A percentile compares a stretch with the other conserved stretches of the same genome.
These are phyloP conservation scores for Stevia rebaudiana DNA, from an alignment of 140 eudicot species.

Conservation along the genomic window DNA sequence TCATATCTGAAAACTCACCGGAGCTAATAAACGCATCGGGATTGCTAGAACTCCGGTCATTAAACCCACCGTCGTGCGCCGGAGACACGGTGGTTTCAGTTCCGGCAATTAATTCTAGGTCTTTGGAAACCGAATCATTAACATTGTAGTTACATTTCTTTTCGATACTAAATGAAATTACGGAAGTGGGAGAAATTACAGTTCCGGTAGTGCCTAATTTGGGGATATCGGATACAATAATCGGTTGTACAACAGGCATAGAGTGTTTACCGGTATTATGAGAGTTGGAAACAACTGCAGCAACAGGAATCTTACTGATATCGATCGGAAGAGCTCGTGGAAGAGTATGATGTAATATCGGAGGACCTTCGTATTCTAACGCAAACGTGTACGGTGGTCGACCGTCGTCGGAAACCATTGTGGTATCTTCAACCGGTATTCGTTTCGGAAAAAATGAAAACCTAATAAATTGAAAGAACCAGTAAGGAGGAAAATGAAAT, in stretches of 20 bases:
- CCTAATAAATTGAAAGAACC: not conserved
- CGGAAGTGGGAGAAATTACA: conserved; percentile 72
- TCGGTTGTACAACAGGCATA: conserved; percentile 82
- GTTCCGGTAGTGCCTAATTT: conserved; percentile 42
- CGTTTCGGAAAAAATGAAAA: not conserved
- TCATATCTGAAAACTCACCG: conserved; percentile 56
- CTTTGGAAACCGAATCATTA: conserved; percentile 43
- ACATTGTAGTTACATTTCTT: conserved; percentile 14
- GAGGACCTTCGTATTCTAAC: conserved; percentile 81
- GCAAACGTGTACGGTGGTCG: conserved; percentile 67
- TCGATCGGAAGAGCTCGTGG: conserved; percentile 84
- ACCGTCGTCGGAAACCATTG: conserved; percentile 34
- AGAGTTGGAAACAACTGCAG: conserved; percentile 42
- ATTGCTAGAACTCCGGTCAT: too few species aligned
- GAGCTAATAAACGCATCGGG: conserved; percentile 35
- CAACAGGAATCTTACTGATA: conserved; percentile 75
- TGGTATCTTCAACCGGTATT: too few species aligned
- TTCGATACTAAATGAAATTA: conserved; percentile 38
- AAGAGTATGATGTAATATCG: conserved; percentile 48
- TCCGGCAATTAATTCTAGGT: conserved; percentile 29
- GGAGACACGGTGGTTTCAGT: conserved; percentile 58
- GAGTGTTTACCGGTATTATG: conserved; percentile 33
- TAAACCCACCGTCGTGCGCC: conserved; percentile 35
- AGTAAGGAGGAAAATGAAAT: not conserved
- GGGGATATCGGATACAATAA: conserved; percentile 42